Evolutionary conservation across 2,329 filamentous ascomycete species (phyloP).

Genomic region (Xylariales sp.): DNA sequence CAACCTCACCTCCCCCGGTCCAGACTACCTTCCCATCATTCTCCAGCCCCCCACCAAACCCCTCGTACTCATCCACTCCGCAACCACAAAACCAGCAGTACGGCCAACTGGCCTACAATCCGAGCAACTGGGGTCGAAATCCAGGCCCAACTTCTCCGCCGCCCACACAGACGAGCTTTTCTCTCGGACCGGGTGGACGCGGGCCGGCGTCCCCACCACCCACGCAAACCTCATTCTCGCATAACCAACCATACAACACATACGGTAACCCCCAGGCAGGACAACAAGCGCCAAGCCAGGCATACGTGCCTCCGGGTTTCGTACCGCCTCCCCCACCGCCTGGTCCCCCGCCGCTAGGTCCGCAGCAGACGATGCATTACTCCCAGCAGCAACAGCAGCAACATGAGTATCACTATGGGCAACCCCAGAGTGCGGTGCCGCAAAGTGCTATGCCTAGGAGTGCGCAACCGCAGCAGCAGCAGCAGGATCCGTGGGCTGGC

Average conservation of each 20-base stretch:
- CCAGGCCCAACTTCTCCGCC: conserved; percentile 46
- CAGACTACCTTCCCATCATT: conserved; percentile 42
- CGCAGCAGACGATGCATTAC: conserved; percentile 59
- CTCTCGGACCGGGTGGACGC: conserved; percentile 25
- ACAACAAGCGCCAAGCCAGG: conserved; percentile 34
- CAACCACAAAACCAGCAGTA: conserved; percentile 39
- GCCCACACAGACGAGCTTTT: conserved; percentile 33
- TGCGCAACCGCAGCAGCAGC: conserved; percentile 3
- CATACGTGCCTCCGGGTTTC: conserved; percentile 51
- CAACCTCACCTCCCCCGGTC: conserved; percentile 50
- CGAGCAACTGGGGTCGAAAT: conserved; percentile 54
- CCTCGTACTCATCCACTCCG: conserved; percentile 21
- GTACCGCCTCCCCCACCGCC: conserved; percentile 61
- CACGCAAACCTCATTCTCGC: conserved; percentile 29
- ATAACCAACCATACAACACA: conserved; percentile 40
- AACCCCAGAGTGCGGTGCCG: conserved; percentile 1
- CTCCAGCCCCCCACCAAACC: conserved; percentile 34
- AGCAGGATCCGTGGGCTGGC: conserved; percentile 7
- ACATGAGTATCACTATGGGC: conserved; percentile 19
- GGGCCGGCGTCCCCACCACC: conserved; percentile 55
- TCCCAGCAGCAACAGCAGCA: conserved; percentile 28
- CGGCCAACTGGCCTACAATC: conserved; percentile 49
- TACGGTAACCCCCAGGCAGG: conserved; percentile 41
- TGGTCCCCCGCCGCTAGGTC: conserved; percentile 56
- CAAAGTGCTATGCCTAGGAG: background rate